Percentiles rank a stretch among this genome's conserved stretches.
Conservation (phyloP, 352 stramenopile species). For the Phytophthora europaea region DNA sequence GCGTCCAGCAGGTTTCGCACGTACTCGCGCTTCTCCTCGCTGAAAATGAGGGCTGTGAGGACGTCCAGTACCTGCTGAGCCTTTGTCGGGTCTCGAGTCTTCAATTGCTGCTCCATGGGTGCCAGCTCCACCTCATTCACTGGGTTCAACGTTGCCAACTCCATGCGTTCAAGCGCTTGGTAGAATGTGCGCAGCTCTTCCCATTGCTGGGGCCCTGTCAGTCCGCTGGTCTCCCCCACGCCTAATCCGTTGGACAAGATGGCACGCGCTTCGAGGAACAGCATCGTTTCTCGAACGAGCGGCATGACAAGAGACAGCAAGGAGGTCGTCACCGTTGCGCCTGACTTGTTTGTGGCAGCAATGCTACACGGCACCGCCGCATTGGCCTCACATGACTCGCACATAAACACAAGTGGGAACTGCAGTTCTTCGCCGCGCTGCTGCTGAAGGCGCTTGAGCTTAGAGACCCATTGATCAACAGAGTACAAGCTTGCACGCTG, state of each 20-base stretch:
- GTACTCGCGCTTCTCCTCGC: conserved; percentile 68
- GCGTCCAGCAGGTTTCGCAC: conserved; percentile 69
- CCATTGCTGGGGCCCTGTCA: conserved; percentile 56
- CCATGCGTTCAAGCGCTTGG: conserved; percentile 60
- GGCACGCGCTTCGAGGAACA: conserved; percentile 68
- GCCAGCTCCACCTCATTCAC: conserved; percentile 65
- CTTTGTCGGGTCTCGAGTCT: conserved; percentile 36
- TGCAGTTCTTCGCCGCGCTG: conserved; percentile 47
- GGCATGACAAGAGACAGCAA: conserved; percentile 70
- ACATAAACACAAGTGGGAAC: conserved; percentile 74
- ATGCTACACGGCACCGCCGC: conserved; percentile 34
- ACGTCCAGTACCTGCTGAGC: conserved; percentile 65
- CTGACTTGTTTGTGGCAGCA: conserved; percentile 32
- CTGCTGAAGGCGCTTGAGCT: conserved; percentile 51
- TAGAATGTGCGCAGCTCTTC: conserved; percentile 67
- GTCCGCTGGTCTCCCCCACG: conserved; percentile 52
- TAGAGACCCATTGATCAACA: conserved; percentile 56
- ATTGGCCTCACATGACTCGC: conserved; percentile 49
- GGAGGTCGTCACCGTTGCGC: conserved; percentile 46
- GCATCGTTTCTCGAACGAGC: conserved; percentile 69
- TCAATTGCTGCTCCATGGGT: conserved; percentile 62
- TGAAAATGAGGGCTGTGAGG: conserved; percentile 65
- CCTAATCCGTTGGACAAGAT: conserved; percentile 45
- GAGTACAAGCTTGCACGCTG: conserved; percentile 39
- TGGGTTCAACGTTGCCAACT: conserved; percentile 57